Evolutionary conservation across 2,329 filamentous ascomycete genomes (phyloP).

Genomic region (Pseudogymnoascus sp.): DNA sequence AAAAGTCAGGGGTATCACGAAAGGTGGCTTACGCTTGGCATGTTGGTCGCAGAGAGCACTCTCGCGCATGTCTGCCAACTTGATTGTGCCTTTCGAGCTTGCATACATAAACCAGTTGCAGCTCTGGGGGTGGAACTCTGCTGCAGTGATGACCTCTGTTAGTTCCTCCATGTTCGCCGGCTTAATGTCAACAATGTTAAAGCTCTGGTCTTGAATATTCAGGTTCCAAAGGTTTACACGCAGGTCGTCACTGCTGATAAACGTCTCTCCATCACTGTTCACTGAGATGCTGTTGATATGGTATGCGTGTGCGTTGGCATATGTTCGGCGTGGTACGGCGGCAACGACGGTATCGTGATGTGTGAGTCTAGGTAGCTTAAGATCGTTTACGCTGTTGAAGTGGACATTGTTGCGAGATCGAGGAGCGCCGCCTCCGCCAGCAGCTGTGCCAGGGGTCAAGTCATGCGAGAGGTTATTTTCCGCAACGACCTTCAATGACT

Average conservation of each 20-base stretch:
- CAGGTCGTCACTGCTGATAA: constrained; percentile 96
- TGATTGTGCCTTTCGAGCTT: constrained; percentile 97
- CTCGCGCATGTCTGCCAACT: constrained; percentile 96
- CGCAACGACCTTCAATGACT: constrained; percentile 96
- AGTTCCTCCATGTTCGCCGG: constrained; percentile 99
- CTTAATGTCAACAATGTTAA: constrained; percentile 99
- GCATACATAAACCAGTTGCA: constrained; percentile 99
- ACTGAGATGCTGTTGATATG: constrained; percentile 99
- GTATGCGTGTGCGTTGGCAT: constrained; percentile 97
- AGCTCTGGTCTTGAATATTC: constrained; percentile 98
- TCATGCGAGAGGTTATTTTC: constrained; percentile 98
- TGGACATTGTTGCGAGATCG: constrained; percentile 63
- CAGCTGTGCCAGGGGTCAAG: constrained; percentile 67
- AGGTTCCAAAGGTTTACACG: constrained; percentile 98
- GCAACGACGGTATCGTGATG: constrained; percentile 98
- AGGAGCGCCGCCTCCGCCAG: constrained; percentile 70
- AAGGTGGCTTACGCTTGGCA: constrained; percentile 64
- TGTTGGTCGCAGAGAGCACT: constrained; percentile 94
- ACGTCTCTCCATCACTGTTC: constrained; percentile 98
- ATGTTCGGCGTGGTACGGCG: constrained; percentile 89
- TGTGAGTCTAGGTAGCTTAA: constrained; percentile 92
- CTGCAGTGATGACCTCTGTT: constrained; percentile 96
- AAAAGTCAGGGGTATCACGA: neutral
- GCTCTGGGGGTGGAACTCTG: constrained; percentile 92
- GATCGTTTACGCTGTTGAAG: constrained; percentile 72